Evolutionary conservation across 139 green algal species (phyloP).

Genomic region (Auxenochlorella pyrenoidosa): DNA sequence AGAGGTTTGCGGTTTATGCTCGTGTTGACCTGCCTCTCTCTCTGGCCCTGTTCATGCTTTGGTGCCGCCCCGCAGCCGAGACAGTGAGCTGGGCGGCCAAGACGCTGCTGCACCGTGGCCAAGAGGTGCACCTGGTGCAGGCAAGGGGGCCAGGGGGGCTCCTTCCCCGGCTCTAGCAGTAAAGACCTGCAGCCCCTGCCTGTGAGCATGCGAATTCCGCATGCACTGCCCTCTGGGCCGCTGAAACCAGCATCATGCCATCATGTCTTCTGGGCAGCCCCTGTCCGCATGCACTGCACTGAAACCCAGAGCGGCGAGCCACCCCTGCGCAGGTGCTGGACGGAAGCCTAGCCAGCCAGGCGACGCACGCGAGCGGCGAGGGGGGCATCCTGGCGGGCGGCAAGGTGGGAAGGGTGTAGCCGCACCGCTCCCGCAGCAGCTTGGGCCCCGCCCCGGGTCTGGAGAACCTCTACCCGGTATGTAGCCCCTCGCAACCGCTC

Average conservation of each 20-base stretch:
- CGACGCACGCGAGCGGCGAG: not conserved
- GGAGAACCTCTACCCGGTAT: too few relatives aligned
- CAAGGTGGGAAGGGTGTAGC: not conserved
- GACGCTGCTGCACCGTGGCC: slow-evolving; percentile 1
- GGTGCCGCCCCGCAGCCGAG: not conserved
- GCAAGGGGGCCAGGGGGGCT: not conserved
- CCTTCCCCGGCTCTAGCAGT: not conserved
- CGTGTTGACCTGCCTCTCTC: not conserved
- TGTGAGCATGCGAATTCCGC: too few relatives aligned
- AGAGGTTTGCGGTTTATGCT: too few relatives aligned
- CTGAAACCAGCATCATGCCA: too few relatives aligned
- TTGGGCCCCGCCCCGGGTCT: too few relatives aligned
- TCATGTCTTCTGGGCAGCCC: too few relatives aligned
- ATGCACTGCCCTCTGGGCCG: too few relatives aligned
- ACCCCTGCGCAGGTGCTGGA: slow-evolving; percentile 29
- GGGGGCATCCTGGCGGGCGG: not conserved
- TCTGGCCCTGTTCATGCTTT: not conserved
- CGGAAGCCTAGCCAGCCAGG: not conserved
- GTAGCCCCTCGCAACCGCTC: too few relatives aligned
- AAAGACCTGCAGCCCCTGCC: too few relatives aligned
- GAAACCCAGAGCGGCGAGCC: too few relatives aligned
- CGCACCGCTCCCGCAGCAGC: not conserved
- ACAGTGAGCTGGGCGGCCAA: slow-evolving; percentile 9
- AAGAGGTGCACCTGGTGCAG: slow-evolving; percentile 12
- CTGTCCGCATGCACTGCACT: too few relatives aligned